Conservation (phyloP, 2,329 filamentous ascomycete genomes). For the Aspergillus sojae region DNA sequence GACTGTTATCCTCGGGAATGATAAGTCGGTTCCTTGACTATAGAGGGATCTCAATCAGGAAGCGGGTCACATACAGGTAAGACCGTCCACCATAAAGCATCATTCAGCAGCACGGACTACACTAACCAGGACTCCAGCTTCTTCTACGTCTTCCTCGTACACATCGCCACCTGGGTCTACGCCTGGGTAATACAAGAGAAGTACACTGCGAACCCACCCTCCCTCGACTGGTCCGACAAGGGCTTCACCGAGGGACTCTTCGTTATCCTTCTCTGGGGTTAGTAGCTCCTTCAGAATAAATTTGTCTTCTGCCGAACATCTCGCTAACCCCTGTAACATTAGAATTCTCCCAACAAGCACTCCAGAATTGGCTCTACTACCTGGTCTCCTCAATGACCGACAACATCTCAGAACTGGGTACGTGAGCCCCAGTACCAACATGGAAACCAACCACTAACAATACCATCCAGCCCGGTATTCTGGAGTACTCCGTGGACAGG, state of each 20-base stretch:
- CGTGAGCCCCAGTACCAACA: background rate
- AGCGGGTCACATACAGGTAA: conserved; percentile 44
- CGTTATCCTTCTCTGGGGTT: conserved; percentile 51
- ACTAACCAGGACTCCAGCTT: conserved; percentile 31
- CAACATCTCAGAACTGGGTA: conserved; percentile 54
- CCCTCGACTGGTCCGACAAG: conserved; percentile 45
- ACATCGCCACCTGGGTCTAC: conserved; percentile 55
- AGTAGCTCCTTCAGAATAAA: background rate
- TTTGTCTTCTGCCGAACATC: background rate
- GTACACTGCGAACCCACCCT: conserved; percentile 47
- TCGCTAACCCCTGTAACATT: conserved; percentile 6
- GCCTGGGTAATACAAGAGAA: conserved; percentile 58
- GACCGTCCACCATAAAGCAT: background rate
- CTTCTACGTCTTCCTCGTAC: conserved; percentile 49
- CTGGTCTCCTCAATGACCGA: conserved; percentile 58
- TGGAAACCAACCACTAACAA: conserved; percentile 10
- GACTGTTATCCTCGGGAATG: conserved; percentile 48
- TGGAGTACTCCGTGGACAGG: conserved; percentile 49
- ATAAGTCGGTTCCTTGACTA: conserved; percentile 52
- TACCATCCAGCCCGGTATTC: conserved; percentile 36
- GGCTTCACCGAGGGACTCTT: conserved; percentile 54
- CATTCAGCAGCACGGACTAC: background rate
- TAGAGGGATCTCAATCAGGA: conserved; percentile 41
- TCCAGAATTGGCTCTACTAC: conserved; percentile 62
- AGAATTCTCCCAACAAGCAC: conserved; percentile 52